Conservation (phyloP, 768 basidiomycete genomes). For the Nidularia pulvinata region DNA sequence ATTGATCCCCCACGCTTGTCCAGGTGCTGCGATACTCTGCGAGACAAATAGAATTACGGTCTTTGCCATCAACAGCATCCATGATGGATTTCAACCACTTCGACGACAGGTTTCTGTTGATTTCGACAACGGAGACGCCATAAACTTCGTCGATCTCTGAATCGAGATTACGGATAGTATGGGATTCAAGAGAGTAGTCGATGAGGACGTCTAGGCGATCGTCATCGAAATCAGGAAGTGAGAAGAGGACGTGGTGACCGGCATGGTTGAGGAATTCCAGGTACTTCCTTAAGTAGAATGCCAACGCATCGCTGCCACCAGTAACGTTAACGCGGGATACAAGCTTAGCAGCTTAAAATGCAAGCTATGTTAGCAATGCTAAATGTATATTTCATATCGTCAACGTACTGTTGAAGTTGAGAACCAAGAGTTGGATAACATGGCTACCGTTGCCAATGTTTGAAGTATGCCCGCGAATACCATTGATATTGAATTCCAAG, state of each 20-base stretch:
- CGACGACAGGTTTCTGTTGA: constrained; percentile 12
- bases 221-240: constrained; percentile 17
- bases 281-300: constrained; percentile 12
- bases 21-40: constrained; percentile 10
- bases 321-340: constrained; percentile 2
- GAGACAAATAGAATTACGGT: constrained; percentile 8
- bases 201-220: constrained; percentile 8
- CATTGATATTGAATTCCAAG: constrained; percentile 3
- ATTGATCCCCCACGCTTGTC: constrained; percentile 3
- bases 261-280: constrained; percentile 12
- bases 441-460: constrained; percentile 2
- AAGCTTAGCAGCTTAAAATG: constrained; percentile 4
- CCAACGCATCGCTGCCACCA: constrained; percentile 6
- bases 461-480: background rate
- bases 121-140: constrained; percentile 6
- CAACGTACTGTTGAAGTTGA: constrained; percentile 7
- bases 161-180: constrained; percentile 6
- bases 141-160: constrained; percentile 8
- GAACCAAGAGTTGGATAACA: constrained; percentile 6
- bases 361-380: background rate
- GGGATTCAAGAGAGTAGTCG: constrained; percentile 14
- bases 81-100: constrained; percentile 7
- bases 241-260: constrained; percentile 17
- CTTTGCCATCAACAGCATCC: constrained; percentile 3
- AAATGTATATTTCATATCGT: background rate